Base-by-base conservation (phyloP, 1,284 basidiomycete species). In the Takashimella tepidaria region DNA sequence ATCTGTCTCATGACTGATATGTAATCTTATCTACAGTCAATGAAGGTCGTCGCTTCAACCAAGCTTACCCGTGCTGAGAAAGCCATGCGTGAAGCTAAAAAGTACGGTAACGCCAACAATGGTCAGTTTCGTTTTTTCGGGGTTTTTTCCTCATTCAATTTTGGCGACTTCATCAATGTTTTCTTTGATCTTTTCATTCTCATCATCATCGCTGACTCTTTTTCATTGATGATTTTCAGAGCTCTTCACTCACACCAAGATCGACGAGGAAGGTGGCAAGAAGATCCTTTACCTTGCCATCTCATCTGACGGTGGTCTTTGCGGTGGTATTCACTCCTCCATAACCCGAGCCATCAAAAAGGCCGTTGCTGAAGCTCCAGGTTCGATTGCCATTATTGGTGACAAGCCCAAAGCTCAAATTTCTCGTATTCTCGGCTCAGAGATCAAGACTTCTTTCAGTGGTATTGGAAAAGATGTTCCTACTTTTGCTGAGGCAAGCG, bases 41-140 rank as follows among this genome's bases (percentile, higher is more conserved):
- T 98, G 95, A 98, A 97, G 83, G 91, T 93, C 83, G 96, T 98
- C 82, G 96, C 95, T 56, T 96, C 95, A 52, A 97, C 93, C 58
- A 95, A 96, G 79, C 85, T 98, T 54, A 84, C 85, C 74, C 95
- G 95, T 80, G 93, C 95, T 54, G 90, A 93, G 81, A 83, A 87
- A 69, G 92, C 95, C 63, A 98, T 98, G 92, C 79, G 81, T 62
- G 83, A 85, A 60, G 96, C 92, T 70, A 96, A 98, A 82, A 79
- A 86, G 72, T 99, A 98, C 78, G 96, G 96, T 67, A 73, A 84
- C 61, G 91, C 95, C 73, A 97, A 95, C 82, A 82, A 87, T 66
- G 92, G 92, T 93, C 62, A 57, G 87, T 81, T 8, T 22, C 31
- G 25, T n/a, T 12, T 22, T 42, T 46, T 31, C 42, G 45, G n/a